A percentile compares a stretch with the other conserved stretches of the same genome.
Evolutionary conservation across 192 early-diverging fungal species (phyloP).

Genomic region (Nowakowskiella sp.): DNA sequence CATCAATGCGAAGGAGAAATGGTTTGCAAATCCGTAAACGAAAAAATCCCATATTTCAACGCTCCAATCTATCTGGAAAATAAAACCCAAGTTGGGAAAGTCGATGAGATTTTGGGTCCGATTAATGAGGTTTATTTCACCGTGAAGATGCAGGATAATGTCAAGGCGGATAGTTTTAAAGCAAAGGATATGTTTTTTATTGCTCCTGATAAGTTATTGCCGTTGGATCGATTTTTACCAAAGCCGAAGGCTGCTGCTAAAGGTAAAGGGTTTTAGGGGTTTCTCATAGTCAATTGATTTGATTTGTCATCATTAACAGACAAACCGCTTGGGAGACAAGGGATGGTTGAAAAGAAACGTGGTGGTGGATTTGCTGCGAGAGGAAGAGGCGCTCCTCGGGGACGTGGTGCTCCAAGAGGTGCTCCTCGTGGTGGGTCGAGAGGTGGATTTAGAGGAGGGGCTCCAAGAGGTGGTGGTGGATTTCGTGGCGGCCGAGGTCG

Average conservation of each 20-base stretch:
- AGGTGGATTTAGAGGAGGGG: constrained; percentile 24
- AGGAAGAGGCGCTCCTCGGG: constrained; percentile 38
- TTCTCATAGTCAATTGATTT: too few relatives aligned
- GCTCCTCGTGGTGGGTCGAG: constrained; percentile 27
- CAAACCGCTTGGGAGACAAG: constrained; percentile 53
- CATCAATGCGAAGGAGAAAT: constrained; percentile 97
- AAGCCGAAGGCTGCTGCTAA: constrained; percentile 71
- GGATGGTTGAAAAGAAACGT: constrained; percentile 47
- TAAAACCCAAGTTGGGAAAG: constrained; percentile 98
- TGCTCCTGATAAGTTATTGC: constrained; percentile 86
- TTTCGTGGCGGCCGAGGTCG: constrained; percentile 21
- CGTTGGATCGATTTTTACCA: constrained; percentile 93
- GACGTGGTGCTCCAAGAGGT: constrained; percentile 14
- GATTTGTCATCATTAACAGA: constrained; percentile 42
- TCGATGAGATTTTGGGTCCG: constrained; percentile 97
- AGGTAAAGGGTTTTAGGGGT: too few relatives aligned
- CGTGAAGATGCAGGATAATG: constrained; percentile 90
- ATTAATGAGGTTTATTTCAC: constrained; percentile 98
- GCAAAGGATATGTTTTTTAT: constrained; percentile 86
- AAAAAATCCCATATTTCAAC: constrained; percentile 97
- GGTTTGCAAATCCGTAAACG: constrained; percentile 83
- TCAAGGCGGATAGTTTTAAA: constrained; percentile 89
- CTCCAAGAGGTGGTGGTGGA: constrained; percentile 48
- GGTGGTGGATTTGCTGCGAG: constrained; percentile 40
- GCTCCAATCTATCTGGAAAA: constrained; percentile 96